A percentile compares a stretch with the other conserved stretches of the same genome.
These are phyloP conservation scores for Trichosanthes cucumerina DNA, from an alignment of 306 rosid genomes.

Conservation along the genomic window DNA sequence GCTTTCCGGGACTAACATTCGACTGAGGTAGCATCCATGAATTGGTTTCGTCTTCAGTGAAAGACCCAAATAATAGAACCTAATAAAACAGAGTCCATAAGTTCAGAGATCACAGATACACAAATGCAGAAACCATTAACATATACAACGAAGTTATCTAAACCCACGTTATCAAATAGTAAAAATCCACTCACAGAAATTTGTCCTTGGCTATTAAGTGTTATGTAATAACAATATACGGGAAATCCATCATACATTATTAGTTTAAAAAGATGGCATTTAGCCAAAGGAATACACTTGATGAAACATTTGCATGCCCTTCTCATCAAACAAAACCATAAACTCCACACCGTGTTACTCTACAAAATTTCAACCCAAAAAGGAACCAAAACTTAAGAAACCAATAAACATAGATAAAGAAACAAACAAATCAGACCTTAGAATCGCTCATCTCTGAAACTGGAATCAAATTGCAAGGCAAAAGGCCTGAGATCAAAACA, in stretches of 20 bases:
- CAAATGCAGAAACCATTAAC: background rate
- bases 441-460: conserved; percentile 45
- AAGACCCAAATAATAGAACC: conserved; percentile 78
- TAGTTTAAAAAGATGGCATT: background rate
- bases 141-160: background rate
- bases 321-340: background rate
- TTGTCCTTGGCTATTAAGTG: background rate
- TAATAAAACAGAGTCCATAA: conserved; percentile 14
- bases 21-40: conserved; percentile 40
- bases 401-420: background rate
- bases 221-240: background rate
- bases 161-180: background rate
- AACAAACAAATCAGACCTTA: conserved; percentile 32
- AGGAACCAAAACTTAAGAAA: background rate
- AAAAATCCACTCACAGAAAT: background rate
- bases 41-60: conserved; percentile 79
- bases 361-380: background rate
- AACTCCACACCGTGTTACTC: background rate
- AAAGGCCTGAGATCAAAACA: conserved; percentile 10
- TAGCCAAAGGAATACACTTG: background rate
- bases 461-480: conserved; percentile 20
- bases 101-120: background rate
- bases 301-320: background rate
- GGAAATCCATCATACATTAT: background rate
- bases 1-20: conserved; percentile 28